Conservation (phyloP, 805 yeast genomes). For the Metschnikowia sp. region DNA sequence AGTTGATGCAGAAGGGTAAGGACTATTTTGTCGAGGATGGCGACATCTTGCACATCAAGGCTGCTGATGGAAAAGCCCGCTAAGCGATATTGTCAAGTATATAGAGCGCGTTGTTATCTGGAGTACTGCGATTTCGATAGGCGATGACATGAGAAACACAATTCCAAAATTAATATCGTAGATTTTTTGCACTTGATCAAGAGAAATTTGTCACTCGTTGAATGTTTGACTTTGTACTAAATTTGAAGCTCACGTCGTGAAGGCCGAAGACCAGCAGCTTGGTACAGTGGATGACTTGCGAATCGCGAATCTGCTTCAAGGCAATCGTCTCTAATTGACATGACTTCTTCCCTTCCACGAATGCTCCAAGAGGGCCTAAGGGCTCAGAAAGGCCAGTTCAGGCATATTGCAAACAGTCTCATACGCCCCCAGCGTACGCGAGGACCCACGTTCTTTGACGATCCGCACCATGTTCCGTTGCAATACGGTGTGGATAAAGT, state of each 20-base stretch:
- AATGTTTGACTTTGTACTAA: too few species aligned
- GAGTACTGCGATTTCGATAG: not conserved
- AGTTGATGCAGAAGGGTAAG: conserved; percentile 87
- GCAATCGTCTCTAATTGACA: not conserved
- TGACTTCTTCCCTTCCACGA: not conserved
- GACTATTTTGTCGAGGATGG: conserved; percentile 94
- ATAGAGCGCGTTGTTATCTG: conserved; percentile 1
- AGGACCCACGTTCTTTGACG: conserved; percentile 12
- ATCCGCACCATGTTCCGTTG: conserved; percentile 11
- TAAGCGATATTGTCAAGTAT: conserved; percentile 20
- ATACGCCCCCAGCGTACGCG: not conserved
- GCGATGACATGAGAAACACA: conserved; percentile 1
- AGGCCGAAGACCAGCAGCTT: too few species aligned
- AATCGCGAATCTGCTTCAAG: not conserved
- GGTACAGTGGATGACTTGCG: too few species aligned
- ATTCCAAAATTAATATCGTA: not conserved
- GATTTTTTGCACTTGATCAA: not conserved
- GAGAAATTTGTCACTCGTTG: too few species aligned
- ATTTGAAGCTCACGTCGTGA: too few species aligned
- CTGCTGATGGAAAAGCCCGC: conserved; percentile 85
- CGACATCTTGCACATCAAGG: conserved; percentile 86
- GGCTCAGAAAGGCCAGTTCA: not conserved
- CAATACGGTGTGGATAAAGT: conserved; percentile 2
- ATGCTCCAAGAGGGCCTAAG: not conserved
- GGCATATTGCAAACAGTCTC: not conserved